Conservation (phyloP, 805 yeast genomes). For the Candida piceae region DNA sequence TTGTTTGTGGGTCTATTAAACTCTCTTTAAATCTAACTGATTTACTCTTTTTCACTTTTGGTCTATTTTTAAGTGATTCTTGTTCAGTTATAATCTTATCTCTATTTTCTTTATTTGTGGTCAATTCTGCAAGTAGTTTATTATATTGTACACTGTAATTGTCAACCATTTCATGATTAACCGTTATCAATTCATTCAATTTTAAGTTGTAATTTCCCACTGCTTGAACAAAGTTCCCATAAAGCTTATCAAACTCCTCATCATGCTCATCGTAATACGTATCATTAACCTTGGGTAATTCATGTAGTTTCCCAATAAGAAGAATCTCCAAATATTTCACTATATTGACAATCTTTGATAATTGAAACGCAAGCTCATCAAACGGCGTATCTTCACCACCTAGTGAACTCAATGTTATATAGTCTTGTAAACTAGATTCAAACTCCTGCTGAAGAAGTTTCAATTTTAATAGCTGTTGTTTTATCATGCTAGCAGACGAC, state of each 20-base stretch:
- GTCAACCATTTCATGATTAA: background rate
- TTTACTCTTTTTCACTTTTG: constrained; percentile 16
- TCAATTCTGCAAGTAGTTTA: background rate
- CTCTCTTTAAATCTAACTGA: constrained; percentile 23
- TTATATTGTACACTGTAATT: background rate
- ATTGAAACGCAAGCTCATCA: constrained; percentile 8
- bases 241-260: background rate
- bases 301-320: constrained; percentile 11
- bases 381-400: constrained; percentile 1
- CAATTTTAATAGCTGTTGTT: constrained; percentile 17
- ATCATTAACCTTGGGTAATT: background rate
- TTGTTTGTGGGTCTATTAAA: constrained; percentile 15
- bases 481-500: constrained; percentile 4
- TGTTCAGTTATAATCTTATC: background rate
- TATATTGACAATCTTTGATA: constrained; percentile 9
- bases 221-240: background rate
- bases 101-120: background rate
- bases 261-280: background rate
- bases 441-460: constrained; percentile 16
- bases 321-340: constrained; percentile 14
- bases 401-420: constrained; percentile 10
- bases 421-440: constrained; percentile 12
- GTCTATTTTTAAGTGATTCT: background rate
- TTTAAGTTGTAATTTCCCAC: background rate
- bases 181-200: background rate